These are phyloP conservation scores for Omphalotus guepiniiformis DNA, from an alignment of 768 basidiomycete genomes.

Conservation along the genomic window DNA sequence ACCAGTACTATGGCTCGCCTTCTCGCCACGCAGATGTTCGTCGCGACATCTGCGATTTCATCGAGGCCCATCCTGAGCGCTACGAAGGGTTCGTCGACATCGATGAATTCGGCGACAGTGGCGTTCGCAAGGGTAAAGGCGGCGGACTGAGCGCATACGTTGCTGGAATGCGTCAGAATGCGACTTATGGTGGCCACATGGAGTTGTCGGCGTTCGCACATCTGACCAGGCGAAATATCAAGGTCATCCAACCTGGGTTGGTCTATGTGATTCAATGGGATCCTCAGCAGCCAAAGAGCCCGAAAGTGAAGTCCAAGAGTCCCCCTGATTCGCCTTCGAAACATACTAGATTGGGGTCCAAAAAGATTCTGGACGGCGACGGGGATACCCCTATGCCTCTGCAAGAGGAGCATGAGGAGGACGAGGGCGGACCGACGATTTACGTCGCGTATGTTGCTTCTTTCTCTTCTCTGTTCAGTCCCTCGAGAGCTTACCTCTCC, in stretches of 20 bases:
- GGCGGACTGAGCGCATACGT: conserved; percentile 4
- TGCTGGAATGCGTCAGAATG: conserved; percentile 22
- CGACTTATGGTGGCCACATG: conserved; percentile 90
- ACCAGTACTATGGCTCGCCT: conserved; percentile 80
- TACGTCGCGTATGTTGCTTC: conserved; percentile 78
- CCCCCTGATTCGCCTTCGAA: conserved; percentile 17
- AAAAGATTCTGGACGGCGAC: conserved; percentile 23
- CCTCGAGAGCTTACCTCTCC: conserved; percentile 6
- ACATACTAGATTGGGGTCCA: conserved; percentile 11
- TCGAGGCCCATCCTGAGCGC: conserved; percentile 58
- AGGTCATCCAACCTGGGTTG: conserved; percentile 89
- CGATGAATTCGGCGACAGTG: conserved; percentile 13
- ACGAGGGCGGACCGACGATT: conserved; percentile 39
- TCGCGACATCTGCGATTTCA: conserved; percentile 79
- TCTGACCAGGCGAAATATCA: conserved; percentile 71
- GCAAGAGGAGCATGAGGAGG: conserved; percentile 15
- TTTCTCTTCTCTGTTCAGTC: conserved; percentile 8
- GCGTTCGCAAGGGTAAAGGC: conserved; percentile 8
- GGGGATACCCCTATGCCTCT: conserved; percentile 12
- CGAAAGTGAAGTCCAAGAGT: conserved; percentile 16
- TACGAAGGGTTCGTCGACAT: conserved; percentile 88
- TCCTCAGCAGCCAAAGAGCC: conserved; percentile 12
- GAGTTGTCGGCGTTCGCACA: conserved; percentile 93
- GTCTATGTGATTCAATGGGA: conserved; percentile 88
- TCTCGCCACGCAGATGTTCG: conserved; percentile 66